Evolutionary conservation across 805 yeast genomes (phyloP).

Genomic region (Lachancea sp.): DNA sequence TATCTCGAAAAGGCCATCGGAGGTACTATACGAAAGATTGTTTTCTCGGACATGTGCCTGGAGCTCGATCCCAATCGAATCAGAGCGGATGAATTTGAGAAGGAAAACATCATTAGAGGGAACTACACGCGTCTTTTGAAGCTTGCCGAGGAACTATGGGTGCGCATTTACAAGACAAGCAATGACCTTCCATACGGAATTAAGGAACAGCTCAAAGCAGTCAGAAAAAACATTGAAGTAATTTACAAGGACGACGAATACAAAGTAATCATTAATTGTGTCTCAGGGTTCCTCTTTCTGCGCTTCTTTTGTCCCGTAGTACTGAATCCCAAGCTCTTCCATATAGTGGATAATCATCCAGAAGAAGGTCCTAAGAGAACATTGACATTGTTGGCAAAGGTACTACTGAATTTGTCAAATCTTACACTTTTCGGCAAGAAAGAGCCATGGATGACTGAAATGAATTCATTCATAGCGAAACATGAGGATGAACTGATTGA

Average conservation of each 20-base stretch:
- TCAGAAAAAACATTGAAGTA: conserved; percentile 59
- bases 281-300: conserved; percentile 77
- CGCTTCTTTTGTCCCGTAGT: conserved; percentile 88
- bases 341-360: conserved; percentile 63
- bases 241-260: conserved; percentile 46
- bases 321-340: conserved; percentile 80
- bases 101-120: conserved; percentile 37
- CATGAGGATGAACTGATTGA: conserved; percentile 54
- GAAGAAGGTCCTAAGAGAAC: conserved; percentile 69
- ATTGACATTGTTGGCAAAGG: conserved; percentile 73
- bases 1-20: conserved; percentile 71
- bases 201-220: conserved; percentile 53
- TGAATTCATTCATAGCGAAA: conserved; percentile 61
- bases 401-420: conserved; percentile 72
- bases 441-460: conserved; percentile 67
- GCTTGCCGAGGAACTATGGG: conserved; percentile 60
- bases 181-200: conserved; percentile 69
- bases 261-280: conserved; percentile 55
- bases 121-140: conserved; percentile 45
- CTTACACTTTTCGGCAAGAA: conserved; percentile 69
- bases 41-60: conserved; percentile 47
- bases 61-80: conserved; percentile 77
- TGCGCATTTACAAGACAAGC: conserved; percentile 53
- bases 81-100: conserved; percentile 31
- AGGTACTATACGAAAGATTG: conserved; percentile 50